phyloP scores from a whole-genome alignment of 805 yeast genomes.

The Metschnikowia borealis region DNA sequence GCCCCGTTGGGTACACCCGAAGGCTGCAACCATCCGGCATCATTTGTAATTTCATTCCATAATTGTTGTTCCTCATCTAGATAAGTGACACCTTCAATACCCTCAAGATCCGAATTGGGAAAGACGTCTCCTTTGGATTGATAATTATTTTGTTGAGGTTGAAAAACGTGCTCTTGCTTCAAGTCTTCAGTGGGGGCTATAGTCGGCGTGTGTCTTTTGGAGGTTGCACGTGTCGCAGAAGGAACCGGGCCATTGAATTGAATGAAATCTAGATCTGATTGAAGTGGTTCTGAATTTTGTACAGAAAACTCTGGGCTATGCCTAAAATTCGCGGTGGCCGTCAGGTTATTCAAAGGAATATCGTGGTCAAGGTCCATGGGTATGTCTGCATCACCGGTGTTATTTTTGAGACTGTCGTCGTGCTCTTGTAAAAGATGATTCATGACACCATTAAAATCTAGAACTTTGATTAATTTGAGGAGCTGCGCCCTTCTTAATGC shows the following conservation, averaged over 20 bases:
- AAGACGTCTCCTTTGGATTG: slow-evolving; percentile 26
- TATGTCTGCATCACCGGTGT: slow-evolving; percentile 1
- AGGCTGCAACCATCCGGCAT: slow-evolving; percentile 65
- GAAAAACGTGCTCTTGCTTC: slow-evolving; percentile 15
- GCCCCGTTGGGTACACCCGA: slow-evolving; percentile 9
- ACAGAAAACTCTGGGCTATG: slow-evolving; percentile 11
- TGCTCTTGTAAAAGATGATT: slow-evolving; percentile 52
- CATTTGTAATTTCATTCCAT: slow-evolving; percentile 76
- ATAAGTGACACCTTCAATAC: slow-evolving; percentile 41
- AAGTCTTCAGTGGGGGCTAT: slow-evolving; percentile 19
- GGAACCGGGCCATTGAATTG: slow-evolving; percentile 22
- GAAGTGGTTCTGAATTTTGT: slow-evolving; percentile 18
- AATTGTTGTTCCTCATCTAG: slow-evolving; percentile 46
- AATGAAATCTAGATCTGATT: slow-evolving; percentile 22
- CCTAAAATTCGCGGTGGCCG: slow-evolving; percentile 6
- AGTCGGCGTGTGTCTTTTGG: slow-evolving; percentile 18
- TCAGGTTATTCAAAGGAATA: slow-evolving; percentile 1
- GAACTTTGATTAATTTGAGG: slow-evolving; percentile 55
- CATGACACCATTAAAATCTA: slow-evolving; percentile 70
- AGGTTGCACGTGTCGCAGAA: slow-evolving; percentile 16
- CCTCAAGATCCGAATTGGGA: slow-evolving; percentile 35
- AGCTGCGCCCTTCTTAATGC: slow-evolving; percentile 70
- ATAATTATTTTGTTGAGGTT: background rate
- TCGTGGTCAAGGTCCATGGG: slow-evolving; percentile 12
- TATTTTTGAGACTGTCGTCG: slow-evolving; percentile 38